A percentile compares a stretch with the other conserved stretches of the same genome.
phyloP scores from a whole-genome alignment of 768 basidiomycete genomes.

The Boletus speciosus region DNA sequence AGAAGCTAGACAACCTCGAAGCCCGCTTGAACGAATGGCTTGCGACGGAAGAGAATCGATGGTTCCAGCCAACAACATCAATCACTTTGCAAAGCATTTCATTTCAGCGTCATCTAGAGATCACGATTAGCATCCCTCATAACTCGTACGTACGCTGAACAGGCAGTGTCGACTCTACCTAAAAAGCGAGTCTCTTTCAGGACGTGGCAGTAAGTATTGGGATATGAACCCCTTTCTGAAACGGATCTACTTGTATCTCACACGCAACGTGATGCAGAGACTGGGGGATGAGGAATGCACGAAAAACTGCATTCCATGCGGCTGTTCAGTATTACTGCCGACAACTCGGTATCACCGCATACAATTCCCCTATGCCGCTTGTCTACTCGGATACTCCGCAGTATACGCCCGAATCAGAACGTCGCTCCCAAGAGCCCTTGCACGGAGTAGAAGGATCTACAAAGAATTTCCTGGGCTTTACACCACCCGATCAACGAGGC shows the following conservation, averaged over 20 bases:
- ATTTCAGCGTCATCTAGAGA: slow-evolving; percentile 61
- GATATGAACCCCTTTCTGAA: neutral
- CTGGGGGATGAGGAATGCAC: slow-evolving; percentile 58
- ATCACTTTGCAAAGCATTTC: slow-evolving; percentile 61
- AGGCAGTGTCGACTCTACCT: neutral
- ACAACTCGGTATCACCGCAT: slow-evolving; percentile 62
- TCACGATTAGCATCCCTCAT: slow-evolving; percentile 63
- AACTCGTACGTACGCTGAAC: slow-evolving; percentile 37
- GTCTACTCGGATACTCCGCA: slow-evolving; percentile 33
- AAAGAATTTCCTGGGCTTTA: slow-evolving; percentile 28
- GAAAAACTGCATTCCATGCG: slow-evolving; percentile 77
- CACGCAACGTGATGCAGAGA: slow-evolving; percentile 31
- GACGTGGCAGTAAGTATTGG: slow-evolving; percentile 34
- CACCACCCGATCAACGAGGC: slow-evolving; percentile 22
- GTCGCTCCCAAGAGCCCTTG: slow-evolving; percentile 3
- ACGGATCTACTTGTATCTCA: slow-evolving; percentile 3
- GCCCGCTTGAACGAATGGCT: slow-evolving; percentile 71
- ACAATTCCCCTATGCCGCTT: slow-evolving; percentile 60
- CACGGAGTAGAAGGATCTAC: slow-evolving; percentile 3
- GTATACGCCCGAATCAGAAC: slow-evolving; percentile 5
- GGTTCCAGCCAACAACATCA: slow-evolving; percentile 68
- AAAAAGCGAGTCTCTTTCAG: slow-evolving; percentile 14
- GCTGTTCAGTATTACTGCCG: slow-evolving; percentile 71
- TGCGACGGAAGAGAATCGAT: slow-evolving; percentile 72
- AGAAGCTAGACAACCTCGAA: slow-evolving; percentile 69